phyloP scores from a whole-genome alignment of 2,329 filamentous ascomycete genomes.

The Arthroderma sp. region DNA sequence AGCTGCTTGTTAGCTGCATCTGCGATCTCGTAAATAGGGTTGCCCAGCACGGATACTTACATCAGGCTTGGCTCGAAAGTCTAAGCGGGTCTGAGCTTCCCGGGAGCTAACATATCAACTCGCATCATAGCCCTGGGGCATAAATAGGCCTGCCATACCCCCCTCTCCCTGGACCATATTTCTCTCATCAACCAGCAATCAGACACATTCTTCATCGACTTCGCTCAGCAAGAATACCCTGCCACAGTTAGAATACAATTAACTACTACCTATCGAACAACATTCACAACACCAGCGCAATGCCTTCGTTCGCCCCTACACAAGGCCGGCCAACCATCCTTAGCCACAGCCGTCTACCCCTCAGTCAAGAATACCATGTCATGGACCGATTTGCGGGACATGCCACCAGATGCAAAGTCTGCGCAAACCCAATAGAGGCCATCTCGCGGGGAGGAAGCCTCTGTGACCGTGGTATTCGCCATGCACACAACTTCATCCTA shows the following conservation, averaged over 20 bases:
- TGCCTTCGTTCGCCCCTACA: conserved; percentile 16
- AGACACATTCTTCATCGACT: not conserved
- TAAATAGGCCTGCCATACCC: not conserved
- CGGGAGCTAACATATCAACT: not conserved
- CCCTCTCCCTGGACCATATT: not conserved
- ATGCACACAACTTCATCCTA: conserved; percentile 25
- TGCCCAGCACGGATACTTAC: conserved; percentile 4
- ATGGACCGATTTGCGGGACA: conserved; percentile 27
- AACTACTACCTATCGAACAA: not conserved
- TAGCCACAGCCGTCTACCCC: conserved; percentile 13
- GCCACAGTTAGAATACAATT: not conserved
- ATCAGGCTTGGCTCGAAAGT: conserved; percentile 1
- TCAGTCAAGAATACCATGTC: conserved; percentile 25
- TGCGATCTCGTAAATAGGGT: conserved; percentile 4
- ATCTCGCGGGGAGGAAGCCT: conserved; percentile 20
- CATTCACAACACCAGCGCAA: conserved; percentile 36
- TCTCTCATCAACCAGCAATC: not conserved
- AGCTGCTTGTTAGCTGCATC: not conserved
- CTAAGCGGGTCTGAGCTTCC: not conserved
- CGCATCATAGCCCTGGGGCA: not conserved
- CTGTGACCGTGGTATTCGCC: conserved; percentile 25
- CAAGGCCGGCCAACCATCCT: not conserved
- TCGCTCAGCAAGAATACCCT: not conserved
- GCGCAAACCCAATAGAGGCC: conserved; percentile 22
- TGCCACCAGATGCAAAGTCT: conserved; percentile 24